phyloP scores from a whole-genome alignment of 176 grass and related monocot genomes.

The Miscanthus lutarioriparius region DNA sequence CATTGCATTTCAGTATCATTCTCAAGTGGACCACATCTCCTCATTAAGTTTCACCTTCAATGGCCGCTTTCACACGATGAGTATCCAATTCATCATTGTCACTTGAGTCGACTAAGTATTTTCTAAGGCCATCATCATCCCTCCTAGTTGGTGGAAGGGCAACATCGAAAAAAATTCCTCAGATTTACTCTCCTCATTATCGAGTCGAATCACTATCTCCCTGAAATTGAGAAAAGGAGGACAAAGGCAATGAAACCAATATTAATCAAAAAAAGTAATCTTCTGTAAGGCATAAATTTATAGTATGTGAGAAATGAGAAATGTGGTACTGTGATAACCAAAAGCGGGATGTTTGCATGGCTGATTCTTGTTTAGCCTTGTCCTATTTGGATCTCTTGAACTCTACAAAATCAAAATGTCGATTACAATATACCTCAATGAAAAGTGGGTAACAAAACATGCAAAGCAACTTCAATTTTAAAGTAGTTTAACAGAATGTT shows the following conservation, averaged over 20 bases:
- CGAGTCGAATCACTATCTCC: slow-evolving; percentile 31
- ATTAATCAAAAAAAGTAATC: background rate
- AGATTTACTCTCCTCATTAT: slow-evolving; percentile 33
- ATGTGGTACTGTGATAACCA: background rate
- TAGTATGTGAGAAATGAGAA: background rate
- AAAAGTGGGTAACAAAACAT: background rate
- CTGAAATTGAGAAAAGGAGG: slow-evolving; percentile 18
- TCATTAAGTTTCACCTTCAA: slow-evolving; percentile 78
- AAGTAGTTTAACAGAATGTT: background rate
- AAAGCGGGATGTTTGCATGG: background rate
- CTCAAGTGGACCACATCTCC: slow-evolving; percentile 76
- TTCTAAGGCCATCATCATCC: background rate
- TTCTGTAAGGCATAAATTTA: background rate
- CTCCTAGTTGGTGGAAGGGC: background rate
- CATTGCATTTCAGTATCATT: slow-evolving; percentile 92
- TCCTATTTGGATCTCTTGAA: slow-evolving; percentile 2
- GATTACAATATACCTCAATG: background rate
- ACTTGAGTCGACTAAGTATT: background rate
- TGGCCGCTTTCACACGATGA: slow-evolving; percentile 66
- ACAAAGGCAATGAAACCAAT: background rate
- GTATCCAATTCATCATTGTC: slow-evolving; percentile 79
- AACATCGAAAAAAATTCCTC: slow-evolving; percentile 24
- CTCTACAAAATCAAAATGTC: background rate
- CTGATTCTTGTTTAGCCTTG: background rate
- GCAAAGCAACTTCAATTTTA: background rate